Percentiles rank a stretch among this genome's conserved stretches.
Conservation (phyloP, 352 stramenopile genomes). For the Pythium dissotocum region DNA sequence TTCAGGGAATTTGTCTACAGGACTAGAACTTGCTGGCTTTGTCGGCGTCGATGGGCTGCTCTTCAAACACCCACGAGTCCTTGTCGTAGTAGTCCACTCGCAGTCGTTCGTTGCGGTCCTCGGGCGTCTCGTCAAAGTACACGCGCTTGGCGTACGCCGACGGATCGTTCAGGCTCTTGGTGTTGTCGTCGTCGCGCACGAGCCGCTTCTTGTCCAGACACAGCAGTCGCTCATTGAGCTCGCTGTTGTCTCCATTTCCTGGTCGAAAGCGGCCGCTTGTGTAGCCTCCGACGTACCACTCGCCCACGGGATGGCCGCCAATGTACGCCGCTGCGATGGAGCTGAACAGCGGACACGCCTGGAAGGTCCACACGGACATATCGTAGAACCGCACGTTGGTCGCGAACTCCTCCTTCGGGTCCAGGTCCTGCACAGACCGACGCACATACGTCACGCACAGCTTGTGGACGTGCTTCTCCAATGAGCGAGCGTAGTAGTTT, state of each 20-base stretch:
- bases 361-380: conserved; percentile 11
- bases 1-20: neutral
- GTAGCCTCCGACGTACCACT: neutral
- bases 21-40: conserved; percentile 2
- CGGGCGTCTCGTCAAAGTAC: neutral
- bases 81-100: conserved; percentile 11
- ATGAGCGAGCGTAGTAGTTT: conserved; percentile 11
- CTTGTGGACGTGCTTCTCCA: neutral
- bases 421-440: conserved; percentile 16
- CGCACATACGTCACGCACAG: conserved; percentile 17
- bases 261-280: neutral
- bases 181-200: conserved; percentile 12
- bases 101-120: conserved; percentile 1
- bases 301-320: neutral
- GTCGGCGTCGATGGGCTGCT: neutral
- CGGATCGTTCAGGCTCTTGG: conserved; percentile 7
- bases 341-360: conserved; percentile 14
- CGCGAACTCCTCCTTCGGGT: conserved; percentile 9
- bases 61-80: conserved; percentile 7
- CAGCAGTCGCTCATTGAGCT: neutral
- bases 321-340: conserved; percentile 4
- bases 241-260: neutral
- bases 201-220: neutral
- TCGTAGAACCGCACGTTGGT: conserved; percentile 7
- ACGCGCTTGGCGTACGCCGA: conserved; percentile 13